A percentile compares a stretch with the other conserved stretches of the same genome.
These are phyloP conservation scores for Dalbergia oliveri DNA, from an alignment of 306 rosid species.

Conservation along the genomic window DNA sequence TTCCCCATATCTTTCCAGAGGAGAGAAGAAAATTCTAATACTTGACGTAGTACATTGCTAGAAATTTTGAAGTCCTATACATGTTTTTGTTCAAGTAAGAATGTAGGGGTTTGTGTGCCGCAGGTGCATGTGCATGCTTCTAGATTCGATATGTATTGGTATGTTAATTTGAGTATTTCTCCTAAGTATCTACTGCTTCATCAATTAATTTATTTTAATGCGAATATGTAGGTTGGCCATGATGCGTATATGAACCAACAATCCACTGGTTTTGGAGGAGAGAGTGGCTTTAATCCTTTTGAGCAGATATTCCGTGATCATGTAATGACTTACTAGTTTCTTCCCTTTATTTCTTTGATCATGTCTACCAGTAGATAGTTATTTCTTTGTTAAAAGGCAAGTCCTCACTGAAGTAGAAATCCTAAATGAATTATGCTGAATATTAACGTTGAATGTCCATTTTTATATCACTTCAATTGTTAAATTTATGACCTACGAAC, in stretches of 20 bases:
- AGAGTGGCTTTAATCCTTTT: slow-evolving; percentile 73
- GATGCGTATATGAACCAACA: slow-evolving; percentile 74
- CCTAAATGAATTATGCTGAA: not conserved
- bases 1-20: not conserved
- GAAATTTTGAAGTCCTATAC: slow-evolving; percentile 8
- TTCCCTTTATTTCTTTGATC: slow-evolving; percentile 18
- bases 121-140: slow-evolving; percentile 29
- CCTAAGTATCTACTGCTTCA: slow-evolving; percentile 7
- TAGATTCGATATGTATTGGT: slow-evolving; percentile 9
- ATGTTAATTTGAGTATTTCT: slow-evolving; percentile 32
- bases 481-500: not conserved
- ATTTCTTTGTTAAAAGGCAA: not conserved
- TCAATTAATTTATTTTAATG: slow-evolving; percentile 35
- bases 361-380: slow-evolving; percentile 23
- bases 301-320: slow-evolving; percentile 70
- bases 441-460: not conserved
- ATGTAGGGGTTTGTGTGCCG: slow-evolving; percentile 31
- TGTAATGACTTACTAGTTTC: slow-evolving; percentile 55
- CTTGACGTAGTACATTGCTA: slow-evolving; percentile 8
- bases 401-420: not conserved
- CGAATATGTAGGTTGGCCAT: slow-evolving; percentile 77
- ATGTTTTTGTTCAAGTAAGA: not conserved
- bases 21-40: slow-evolving; percentile 14
- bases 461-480: slow-evolving; percentile 16
- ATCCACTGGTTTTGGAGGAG: slow-evolving; percentile 67